These are phyloP conservation scores for Flammula alnicola DNA, from an alignment of 1,284 basidiomycete genomes.

Conservation along the genomic window DNA sequence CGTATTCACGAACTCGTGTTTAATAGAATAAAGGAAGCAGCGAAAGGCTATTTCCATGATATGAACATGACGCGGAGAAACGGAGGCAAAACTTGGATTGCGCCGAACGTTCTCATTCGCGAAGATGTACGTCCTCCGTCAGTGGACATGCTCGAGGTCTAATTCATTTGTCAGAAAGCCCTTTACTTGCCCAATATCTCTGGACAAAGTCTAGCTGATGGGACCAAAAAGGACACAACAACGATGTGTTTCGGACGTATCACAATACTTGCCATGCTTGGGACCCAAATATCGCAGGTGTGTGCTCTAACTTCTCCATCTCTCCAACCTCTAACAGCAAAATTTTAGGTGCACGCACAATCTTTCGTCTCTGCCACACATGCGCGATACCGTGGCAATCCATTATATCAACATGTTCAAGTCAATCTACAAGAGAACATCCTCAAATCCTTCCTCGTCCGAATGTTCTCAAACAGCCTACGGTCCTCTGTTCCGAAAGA, in stretches of 20 bases:
- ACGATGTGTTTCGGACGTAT: slow-evolving; percentile 78
- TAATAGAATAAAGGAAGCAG: slow-evolving; percentile 81
- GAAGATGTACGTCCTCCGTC: slow-evolving; percentile 74
- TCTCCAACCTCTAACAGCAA: slow-evolving; percentile 9
- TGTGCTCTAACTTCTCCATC: slow-evolving; percentile 20
- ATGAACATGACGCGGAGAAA: slow-evolving; percentile 77
- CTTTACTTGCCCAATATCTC: slow-evolving; percentile 90
- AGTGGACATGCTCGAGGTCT: slow-evolving; percentile 4
- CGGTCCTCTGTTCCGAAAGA: slow-evolving; percentile 66
- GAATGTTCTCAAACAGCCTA: slow-evolving; percentile 79
- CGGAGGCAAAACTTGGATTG: slow-evolving; percentile 96
- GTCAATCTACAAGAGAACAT: slow-evolving; percentile 86
- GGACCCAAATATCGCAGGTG: slow-evolving; percentile 87
- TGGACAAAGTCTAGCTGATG: slow-evolving; percentile 68
- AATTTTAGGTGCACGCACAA: slow-evolving; percentile 75
- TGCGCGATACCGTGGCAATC: slow-evolving; percentile 61
- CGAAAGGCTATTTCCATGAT: slow-evolving; percentile 91
- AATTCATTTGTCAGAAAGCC: slow-evolving; percentile 63
- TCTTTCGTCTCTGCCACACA: slow-evolving; percentile 75
- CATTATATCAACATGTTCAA: slow-evolving; percentile 83
- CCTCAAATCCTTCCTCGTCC: slow-evolving; percentile 88
- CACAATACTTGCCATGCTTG: slow-evolving; percentile 81
- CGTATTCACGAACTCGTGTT: background rate
- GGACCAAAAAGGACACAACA: slow-evolving; percentile 75
- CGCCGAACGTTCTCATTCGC: slow-evolving; percentile 85